Base-by-base conservation (phyloP, 164 flowering plant genomes). In the Hamamelis virginiana region DNA sequence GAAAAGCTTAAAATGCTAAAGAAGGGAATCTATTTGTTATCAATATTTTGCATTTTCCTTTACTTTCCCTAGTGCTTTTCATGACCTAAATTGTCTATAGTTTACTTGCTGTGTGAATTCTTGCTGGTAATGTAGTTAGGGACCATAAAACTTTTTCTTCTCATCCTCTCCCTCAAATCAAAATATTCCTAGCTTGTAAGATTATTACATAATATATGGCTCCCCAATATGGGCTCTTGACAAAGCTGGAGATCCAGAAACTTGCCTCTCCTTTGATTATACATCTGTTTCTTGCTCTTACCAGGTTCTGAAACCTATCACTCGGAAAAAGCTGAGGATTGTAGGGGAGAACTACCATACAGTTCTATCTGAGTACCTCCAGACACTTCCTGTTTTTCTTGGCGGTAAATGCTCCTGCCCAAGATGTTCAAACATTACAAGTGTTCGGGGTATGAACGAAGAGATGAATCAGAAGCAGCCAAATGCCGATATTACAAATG, bases 361-460 rank as follows among this genome's bases (percentile, higher is more conserved):
- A 62, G 73, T 82, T 64, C 86, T 88, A 16, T 69, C 77, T 0
- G 87, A 86, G 72, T 59, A 75, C 74, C 79, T 88, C 15, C 71
- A 78, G 67, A 62, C 73, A 1, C 59, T 88, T 53, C 92, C 92
- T 23, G 51, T 75, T 43, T 86, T 73, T 79, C 84, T 88, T 64
- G 92, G 90, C n/a, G 89, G 92, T 33, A 52, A 64, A n/a, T 88
- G 90, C 75, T 63, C 69, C 12, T 88, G 92, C 73, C 9, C 71
- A 15, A 79, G 65, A 74, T 88, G 90, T 69, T 73, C 72, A 56
- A 65, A 18, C n/a, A 59, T 57, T 9, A 38, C 19, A 45, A 25
- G 58, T 5, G 19, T 43, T 58, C 19, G 44, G 28, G 53, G 6
- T 51, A 11, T 15, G n/a, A 52, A 27, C 9, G 65, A 61, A 21